Conservation (phyloP, 768 basidiomycete genomes). For the Floccularia luteovirens region DNA sequence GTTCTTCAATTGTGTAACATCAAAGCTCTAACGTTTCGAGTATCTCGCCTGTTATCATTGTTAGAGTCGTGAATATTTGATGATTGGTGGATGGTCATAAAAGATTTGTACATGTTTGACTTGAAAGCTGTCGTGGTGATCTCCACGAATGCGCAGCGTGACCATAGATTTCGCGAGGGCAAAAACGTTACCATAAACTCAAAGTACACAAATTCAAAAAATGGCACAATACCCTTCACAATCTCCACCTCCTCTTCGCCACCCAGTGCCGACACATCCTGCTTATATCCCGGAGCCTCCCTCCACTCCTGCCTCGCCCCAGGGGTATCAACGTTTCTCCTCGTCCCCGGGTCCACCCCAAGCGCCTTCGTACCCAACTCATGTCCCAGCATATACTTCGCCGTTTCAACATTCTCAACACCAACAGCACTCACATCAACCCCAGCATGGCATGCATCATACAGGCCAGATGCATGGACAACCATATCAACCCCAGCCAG, state of each 20-base stretch:
- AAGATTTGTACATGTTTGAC: no score
- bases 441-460: not conserved
- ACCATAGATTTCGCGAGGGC: no score
- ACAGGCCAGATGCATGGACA: conserved; percentile 7
- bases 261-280: conserved; percentile 85
- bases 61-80: no score
- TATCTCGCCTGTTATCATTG: no score
- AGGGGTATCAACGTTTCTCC: conserved; percentile 67
- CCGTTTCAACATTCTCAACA: conserved; percentile 41
- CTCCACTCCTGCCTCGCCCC: conserved; percentile 65
- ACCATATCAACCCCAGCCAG: conserved; percentile 22
- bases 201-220: no score
- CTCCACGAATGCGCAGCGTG: no score
- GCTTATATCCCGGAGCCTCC: conserved; percentile 81
- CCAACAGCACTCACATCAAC: conserved; percentile 12
- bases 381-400: conserved; percentile 38
- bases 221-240: conserved; percentile 25
- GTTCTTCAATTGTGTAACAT: no score
- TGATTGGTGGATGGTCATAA: no score
- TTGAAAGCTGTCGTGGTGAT: no score
- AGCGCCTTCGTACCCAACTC: conserved; percentile 18
- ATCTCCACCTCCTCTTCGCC: conserved; percentile 77
- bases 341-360: conserved; percentile 43
- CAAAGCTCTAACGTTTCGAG: no score
- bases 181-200: no score